Conservation (phyloP, 2,329 filamentous ascomycete genomes). For the Chaetothyriales sp. region DNA sequence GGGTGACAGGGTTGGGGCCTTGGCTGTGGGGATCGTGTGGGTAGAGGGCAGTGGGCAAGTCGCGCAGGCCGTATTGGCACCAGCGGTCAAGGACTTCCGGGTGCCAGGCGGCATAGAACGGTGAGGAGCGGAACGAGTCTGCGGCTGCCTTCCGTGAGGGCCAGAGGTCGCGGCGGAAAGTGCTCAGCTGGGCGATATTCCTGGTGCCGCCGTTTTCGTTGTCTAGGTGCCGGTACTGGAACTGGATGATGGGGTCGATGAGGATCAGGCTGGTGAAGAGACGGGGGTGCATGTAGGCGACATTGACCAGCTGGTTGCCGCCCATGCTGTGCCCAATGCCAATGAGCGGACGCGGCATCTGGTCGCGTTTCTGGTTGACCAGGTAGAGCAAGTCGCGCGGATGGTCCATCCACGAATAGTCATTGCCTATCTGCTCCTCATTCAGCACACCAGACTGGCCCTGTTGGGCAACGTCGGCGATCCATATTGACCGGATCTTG, state of each 20-base stretch:
- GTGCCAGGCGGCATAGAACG: slow-evolving; percentile 76
- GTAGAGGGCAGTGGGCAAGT: slow-evolving; percentile 47
- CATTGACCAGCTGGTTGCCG: slow-evolving; percentile 40
- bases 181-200: slow-evolving; percentile 52
- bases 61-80: slow-evolving; percentile 59
- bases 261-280: slow-evolving; percentile 57
- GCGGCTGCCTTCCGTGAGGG: slow-evolving; percentile 56
- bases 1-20: slow-evolving; percentile 47
- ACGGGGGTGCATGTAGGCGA: slow-evolving; percentile 54
- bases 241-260: slow-evolving; percentile 42
- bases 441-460: slow-evolving; percentile 61
- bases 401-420: slow-evolving; percentile 67
- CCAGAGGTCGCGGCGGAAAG: slow-evolving; percentile 66
- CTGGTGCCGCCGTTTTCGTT: slow-evolving; percentile 5
- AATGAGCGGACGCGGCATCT: slow-evolving; percentile 46
- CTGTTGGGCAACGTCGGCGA: slow-evolving; percentile 64
- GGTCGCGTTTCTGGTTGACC: slow-evolving; percentile 20
- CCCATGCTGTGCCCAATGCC: slow-evolving; percentile 80
- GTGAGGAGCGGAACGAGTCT: slow-evolving; percentile 48
- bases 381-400: slow-evolving; percentile 57
- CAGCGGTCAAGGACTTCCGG: slow-evolving; percentile 59
- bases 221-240: too few relatives aligned
- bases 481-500: slow-evolving; percentile 57
- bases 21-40: slow-evolving; percentile 31
- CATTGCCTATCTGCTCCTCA: slow-evolving; percentile 55